These are phyloP conservation scores for Pseudogymnoascus sp. DNA, from an alignment of 2,329 filamentous ascomycete genomes.

Conservation along the genomic window DNA sequence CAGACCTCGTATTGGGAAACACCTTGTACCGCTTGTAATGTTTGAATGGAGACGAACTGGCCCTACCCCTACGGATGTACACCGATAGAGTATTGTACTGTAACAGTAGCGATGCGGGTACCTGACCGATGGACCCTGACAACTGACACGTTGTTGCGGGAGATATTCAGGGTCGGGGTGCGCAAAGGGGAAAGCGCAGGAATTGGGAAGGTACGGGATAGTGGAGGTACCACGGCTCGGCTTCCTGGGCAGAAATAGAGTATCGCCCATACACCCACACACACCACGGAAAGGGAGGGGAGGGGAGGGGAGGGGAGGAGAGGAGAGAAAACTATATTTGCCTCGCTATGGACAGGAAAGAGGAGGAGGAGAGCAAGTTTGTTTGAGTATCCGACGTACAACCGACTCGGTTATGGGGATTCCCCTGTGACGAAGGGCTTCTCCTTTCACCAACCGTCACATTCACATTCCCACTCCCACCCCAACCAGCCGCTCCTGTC, in stretches of 20 bases:
- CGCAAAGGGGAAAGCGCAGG: not conserved
- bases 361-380: not conserved
- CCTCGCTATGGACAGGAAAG: not conserved
- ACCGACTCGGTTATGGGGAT: not conserved
- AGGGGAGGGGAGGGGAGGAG: not conserved
- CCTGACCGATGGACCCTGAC: not conserved
- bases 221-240: not conserved
- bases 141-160: constrained; percentile 1
- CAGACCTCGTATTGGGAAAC: not conserved
- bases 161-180: not conserved
- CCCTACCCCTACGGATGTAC: not conserved
- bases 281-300: not conserved
- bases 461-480: not conserved
- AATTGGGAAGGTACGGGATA: too few species aligned
- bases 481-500: too few species aligned
- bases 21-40: not conserved
- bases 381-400: not conserved
- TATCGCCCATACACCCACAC: not conserved
- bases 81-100: not conserved
- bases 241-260: not conserved
- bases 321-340: not conserved
- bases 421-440: not conserved
- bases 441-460: not conserved
- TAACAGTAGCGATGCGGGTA: not conserved
- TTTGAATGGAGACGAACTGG: too few species aligned